Evolutionary conservation across 345 rosid genomes (phyloP).

Genomic region (Carallia pectinifolia): DNA sequence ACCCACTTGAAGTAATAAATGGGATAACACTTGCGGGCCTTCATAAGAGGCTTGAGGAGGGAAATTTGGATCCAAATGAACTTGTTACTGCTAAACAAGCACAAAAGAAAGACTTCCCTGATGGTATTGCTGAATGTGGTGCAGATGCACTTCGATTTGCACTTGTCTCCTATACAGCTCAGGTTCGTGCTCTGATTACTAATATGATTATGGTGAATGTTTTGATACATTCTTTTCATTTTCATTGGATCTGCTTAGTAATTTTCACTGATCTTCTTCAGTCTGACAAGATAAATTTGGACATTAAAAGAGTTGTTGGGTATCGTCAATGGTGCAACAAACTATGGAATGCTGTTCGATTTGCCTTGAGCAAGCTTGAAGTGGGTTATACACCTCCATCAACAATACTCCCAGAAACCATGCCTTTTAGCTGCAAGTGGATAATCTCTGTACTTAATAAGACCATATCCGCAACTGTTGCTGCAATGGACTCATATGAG

Average conservation of each 20-base stretch:
- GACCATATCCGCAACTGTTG: constrained; percentile 60
- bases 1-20: constrained; percentile 89
- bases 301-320: constrained; percentile 90
- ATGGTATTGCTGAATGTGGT: constrained; percentile 96
- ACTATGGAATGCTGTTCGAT: constrained; percentile 95
- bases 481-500: constrained; percentile 59
- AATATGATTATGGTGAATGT: constrained; percentile 4
- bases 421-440: constrained; percentile 92
- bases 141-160: constrained; percentile 98
- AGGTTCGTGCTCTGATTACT: constrained; percentile 45
- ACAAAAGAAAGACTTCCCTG: constrained; percentile 74
- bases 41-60: constrained; percentile 71
- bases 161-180: constrained; percentile 89
- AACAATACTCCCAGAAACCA: constrained; percentile 35
- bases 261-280: constrained; percentile 24
- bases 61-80: constrained; percentile 80
- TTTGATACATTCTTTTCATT: not conserved
- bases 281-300: constrained; percentile 95
- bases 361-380: constrained; percentile 90
- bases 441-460: constrained; percentile 76
- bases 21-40: constrained; percentile 86
- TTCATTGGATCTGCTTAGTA: not conserved
- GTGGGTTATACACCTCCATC: constrained; percentile 56
- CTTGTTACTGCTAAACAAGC: constrained; percentile 72
- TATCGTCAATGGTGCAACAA: constrained; percentile 99